Conservation (phyloP, 2,329 filamentous ascomycete genomes). For the Colletotrichum sp. region DNA sequence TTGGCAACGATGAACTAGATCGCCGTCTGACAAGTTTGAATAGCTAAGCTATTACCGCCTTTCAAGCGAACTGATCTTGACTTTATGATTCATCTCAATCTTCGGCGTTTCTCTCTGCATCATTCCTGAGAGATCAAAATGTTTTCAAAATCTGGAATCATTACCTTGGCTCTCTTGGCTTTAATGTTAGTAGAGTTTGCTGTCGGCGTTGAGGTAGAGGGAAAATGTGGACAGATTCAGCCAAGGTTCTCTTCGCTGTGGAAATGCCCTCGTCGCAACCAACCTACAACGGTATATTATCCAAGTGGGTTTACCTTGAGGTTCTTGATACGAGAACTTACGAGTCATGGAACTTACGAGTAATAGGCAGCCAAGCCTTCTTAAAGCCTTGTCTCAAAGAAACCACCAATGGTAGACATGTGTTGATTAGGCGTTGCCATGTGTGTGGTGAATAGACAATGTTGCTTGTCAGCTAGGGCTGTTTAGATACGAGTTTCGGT, state of each 20-base stretch:
- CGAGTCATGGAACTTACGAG: accelerated
- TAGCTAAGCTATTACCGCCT: accelerated
- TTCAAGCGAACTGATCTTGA: accelerated
- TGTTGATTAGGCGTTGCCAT: not conserved
- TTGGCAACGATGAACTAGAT: not conserved
- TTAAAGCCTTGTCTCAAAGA: too few relatives aligned
- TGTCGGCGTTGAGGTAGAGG: not conserved
- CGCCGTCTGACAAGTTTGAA: accelerated
- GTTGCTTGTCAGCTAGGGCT: not conserved
- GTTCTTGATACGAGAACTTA: not conserved
- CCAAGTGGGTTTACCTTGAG: not conserved
- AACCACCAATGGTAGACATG: not conserved
- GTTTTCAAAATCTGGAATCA: not conserved
- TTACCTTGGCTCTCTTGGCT: not conserved
- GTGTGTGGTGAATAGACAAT: not conserved
- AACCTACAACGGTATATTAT: not conserved
- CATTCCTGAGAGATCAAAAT: not conserved
- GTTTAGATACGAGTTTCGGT: not conserved
- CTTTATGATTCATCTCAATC: not conserved
- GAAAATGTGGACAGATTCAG: not conserved
- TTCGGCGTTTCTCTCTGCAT: accelerated
- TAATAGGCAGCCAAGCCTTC: not conserved
- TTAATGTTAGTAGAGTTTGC: not conserved
- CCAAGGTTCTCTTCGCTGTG: not conserved
- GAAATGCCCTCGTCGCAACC: not conserved